Evolutionary conservation across 148 eudicot species (phyloP), one percentile per base, ranked within the genome.

Genomic region (Beta vulgaris): DNA sequence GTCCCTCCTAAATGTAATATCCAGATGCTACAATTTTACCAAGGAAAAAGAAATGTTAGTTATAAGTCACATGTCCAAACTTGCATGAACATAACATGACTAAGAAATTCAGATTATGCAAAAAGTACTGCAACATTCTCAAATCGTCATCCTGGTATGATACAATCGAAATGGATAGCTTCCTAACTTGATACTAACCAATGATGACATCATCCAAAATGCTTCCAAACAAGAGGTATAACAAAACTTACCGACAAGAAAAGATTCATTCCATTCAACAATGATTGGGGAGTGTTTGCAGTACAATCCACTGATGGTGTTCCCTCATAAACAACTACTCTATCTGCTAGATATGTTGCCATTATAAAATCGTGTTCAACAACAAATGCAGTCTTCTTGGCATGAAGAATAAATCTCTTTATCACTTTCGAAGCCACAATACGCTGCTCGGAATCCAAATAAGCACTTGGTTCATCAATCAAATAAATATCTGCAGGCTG

Each of bases 381-480:
- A 69, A 93, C 85, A 84, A 93, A 93, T 29, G 98, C 98, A 15
- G 98, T 93, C 87, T 93, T 93, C 82, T 93, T 93, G 9, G 94
- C 97, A 76, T 91, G 98, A 37, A 93, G 91, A 65, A 93, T 90
- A 73, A 89, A 91, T 76, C 98, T 89, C 86, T 93, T 93, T n/a
- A 93, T 91, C 65, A 91, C 98, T 83, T 91, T 93, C 10, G 98
- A 91, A 61, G 98, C 97, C 46, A 93, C 94, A 78, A 93, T 91
- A 83, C 98, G 97, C 84, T 93, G 97, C 85, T 93, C 98, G 2
- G 97, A 93, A 71, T 93, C 98, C 6, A 93, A 95, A 77, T 89
- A 93, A n/a, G 97, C 98, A 88, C 98, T 91, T 36, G 98, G 97
- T 79, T 93, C 97, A 72, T 93, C 98, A 25, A 93, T 93, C 85